Conservation (phyloP, 176 grass and related monocot species). For the Leersia perrieri region DNA sequence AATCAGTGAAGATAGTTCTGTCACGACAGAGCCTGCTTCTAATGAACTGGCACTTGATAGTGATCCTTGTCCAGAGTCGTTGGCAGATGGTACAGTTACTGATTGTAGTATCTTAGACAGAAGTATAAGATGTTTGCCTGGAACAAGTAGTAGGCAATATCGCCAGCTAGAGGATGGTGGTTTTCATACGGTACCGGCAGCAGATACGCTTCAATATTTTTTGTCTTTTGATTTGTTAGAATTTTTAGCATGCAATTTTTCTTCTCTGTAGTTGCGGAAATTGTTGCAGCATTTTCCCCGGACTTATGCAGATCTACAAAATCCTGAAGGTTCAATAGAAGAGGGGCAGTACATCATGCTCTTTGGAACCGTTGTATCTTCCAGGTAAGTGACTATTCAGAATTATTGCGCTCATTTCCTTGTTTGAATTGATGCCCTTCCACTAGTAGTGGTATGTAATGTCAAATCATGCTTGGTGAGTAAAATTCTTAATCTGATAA, state of each 20-base stretch:
- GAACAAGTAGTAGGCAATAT: constrained; percentile 54
- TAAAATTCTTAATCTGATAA: background rate
- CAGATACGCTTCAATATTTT: constrained; percentile 14
- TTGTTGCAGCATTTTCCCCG: constrained; percentile 95
- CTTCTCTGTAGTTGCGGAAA: constrained; percentile 69
- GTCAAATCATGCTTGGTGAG: background rate
- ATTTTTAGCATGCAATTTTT: constrained; percentile 16
- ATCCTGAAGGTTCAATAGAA: constrained; percentile 68
- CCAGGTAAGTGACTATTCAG: constrained; percentile 61
- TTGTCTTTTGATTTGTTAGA: constrained; percentile 3
- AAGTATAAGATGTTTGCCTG: constrained; percentile 56
- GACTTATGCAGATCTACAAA: constrained; percentile 82
- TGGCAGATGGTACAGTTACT: constrained; percentile 24
- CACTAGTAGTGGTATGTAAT: background rate
- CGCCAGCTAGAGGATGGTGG: constrained; percentile 67
- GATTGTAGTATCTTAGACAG: constrained; percentile 58
- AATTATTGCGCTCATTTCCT: constrained; percentile 3
- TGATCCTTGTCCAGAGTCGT: constrained; percentile 15
- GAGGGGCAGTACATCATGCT: constrained; percentile 90
- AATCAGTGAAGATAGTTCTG: constrained; percentile 36
- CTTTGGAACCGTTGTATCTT: constrained; percentile 71
- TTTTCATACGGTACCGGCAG: constrained; percentile 69
- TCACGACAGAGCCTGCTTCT: constrained; percentile 6
- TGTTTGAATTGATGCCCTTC: background rate
- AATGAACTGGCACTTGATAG: constrained; percentile 31